A percentile compares a stretch with the other conserved stretches of the same genome.
These are phyloP conservation scores for Tetracentron sinense DNA, from an alignment of 164 flowering plant genomes.

Conservation along the genomic window DNA sequence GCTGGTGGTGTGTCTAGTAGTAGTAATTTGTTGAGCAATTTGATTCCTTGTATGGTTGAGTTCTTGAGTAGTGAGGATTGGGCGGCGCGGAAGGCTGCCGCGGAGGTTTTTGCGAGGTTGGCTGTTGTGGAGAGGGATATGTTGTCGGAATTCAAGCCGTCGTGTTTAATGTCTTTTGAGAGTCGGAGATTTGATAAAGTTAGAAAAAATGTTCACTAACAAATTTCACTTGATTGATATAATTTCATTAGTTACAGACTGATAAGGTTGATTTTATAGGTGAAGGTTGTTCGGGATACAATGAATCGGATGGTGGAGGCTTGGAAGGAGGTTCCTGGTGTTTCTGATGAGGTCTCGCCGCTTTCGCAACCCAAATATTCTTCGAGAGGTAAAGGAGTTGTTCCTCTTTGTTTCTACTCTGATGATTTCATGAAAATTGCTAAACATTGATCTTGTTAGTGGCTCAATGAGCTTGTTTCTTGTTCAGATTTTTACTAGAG, in stretches of 20 bases:
- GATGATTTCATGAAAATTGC: neutral
- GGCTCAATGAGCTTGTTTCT: neutral
- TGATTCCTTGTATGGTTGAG: constrained; percentile 52
- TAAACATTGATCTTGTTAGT: neutral
- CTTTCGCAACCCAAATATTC: constrained; percentile 54
- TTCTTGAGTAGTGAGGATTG: constrained; percentile 76
- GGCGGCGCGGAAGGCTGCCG: constrained; percentile 82
- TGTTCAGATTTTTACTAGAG: neutral
- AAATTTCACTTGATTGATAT: neutral
- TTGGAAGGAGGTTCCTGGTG: constrained; percentile 80
- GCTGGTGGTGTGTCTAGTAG: constrained; percentile 42
- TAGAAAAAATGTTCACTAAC: neutral
- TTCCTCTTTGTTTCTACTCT: neutral
- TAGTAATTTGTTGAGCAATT: constrained; percentile 30
- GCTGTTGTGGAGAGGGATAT: constrained; percentile 59
- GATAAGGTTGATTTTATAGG: constrained; percentile 31
- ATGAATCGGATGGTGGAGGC: constrained; percentile 75
- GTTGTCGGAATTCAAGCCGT: constrained; percentile 46
- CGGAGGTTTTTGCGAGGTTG: constrained; percentile 62
- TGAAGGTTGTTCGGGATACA: constrained; percentile 69
- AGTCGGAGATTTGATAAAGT: constrained; percentile 80
- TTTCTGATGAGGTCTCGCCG: constrained; percentile 42
- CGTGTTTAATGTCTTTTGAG: constrained; percentile 57
- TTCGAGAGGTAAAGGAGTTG: constrained; percentile 48
- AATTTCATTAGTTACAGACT: constrained; percentile 1